Evolutionary conservation across 208 protist genomes (phyloP).

Genomic region (Leishmania martiniquensis): DNA sequence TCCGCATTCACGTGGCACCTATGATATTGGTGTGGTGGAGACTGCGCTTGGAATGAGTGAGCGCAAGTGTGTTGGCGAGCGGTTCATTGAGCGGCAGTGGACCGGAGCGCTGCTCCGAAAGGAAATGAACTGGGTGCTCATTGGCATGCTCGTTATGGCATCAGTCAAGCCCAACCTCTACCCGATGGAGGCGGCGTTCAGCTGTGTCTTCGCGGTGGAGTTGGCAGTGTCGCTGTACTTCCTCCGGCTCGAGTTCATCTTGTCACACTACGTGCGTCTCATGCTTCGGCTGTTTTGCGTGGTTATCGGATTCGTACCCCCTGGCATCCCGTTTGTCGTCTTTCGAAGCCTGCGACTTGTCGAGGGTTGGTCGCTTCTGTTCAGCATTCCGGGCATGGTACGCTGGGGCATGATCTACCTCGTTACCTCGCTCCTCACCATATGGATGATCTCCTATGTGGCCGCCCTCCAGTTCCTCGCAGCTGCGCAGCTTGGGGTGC

Average conservation of each 20-base stretch:
- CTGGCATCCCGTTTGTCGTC: conserved; percentile 56
- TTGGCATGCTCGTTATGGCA: conserved; percentile 64
- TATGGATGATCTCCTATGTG: conserved; percentile 83
- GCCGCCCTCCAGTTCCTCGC: conserved; percentile 53
- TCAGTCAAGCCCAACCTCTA: conserved; percentile 63
- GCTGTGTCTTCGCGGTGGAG: conserved; percentile 57
- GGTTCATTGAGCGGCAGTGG: conserved; percentile 74
- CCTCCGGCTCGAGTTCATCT: conserved; percentile 66
- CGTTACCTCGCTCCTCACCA: conserved; percentile 48
- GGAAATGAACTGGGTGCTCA: conserved; percentile 61
- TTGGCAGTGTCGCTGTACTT: conserved; percentile 63
- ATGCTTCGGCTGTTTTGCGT: conserved; percentile 65
- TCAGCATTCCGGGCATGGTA: conserved; percentile 69
- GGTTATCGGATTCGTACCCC: conserved; percentile 65
- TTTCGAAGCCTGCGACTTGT: conserved; percentile 65
- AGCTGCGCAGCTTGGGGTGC: not conserved
- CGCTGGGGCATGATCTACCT: conserved; percentile 65
- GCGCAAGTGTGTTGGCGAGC: conserved; percentile 43
- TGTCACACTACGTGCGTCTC: conserved; percentile 57
- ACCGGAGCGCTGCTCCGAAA: conserved; percentile 46
- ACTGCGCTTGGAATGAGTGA: conserved; percentile 66
- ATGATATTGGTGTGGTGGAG: conserved; percentile 74
- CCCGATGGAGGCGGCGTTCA: conserved; percentile 67
- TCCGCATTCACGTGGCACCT: conserved; percentile 53
- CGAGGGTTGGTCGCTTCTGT: conserved; percentile 78